Evolutionary conservation across 306 rosid species (phyloP).

Genomic region (Boehmeria nivea): DNA sequence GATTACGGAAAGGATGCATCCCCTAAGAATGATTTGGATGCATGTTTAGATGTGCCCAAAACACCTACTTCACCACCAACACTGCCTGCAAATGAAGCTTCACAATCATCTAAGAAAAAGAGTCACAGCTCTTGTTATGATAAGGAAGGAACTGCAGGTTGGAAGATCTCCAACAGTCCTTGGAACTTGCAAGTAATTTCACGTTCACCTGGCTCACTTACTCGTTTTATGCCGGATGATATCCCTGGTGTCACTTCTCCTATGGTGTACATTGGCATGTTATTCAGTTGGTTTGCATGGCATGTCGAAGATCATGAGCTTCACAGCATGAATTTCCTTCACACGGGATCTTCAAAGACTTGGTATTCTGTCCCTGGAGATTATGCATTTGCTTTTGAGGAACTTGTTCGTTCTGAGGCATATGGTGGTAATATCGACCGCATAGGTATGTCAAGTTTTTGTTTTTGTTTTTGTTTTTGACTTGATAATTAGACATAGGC

Average conservation of each 20-base stretch:
- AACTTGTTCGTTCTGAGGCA: slow-evolving; percentile 64
- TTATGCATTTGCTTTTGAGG: slow-evolving; percentile 85
- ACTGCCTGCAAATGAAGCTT: slow-evolving; percentile 38
- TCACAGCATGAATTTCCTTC: slow-evolving; percentile 97
- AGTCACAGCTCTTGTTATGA: slow-evolving; percentile 42
- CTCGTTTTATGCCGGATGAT: slow-evolving; percentile 98
- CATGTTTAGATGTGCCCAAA: slow-evolving; percentile 33
- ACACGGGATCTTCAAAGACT: slow-evolving; percentile 90
- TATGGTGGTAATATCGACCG: slow-evolving; percentile 76
- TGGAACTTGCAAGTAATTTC: slow-evolving; percentile 98
- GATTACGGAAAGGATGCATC: slow-evolving; percentile 28
- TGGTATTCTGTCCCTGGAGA: slow-evolving; percentile 98
- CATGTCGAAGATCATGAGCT: slow-evolving; percentile 99
- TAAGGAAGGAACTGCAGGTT: slow-evolving; percentile 90
- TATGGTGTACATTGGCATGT: slow-evolving; percentile 96
- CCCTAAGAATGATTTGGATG: slow-evolving; percentile 21
- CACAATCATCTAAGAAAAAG: slow-evolving; percentile 41
- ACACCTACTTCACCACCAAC: slow-evolving; percentile 28
- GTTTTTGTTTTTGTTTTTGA: slow-evolving; percentile 6
- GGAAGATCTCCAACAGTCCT: slow-evolving; percentile 98
- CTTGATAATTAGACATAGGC: slow-evolving; percentile 5
- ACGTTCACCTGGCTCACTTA: slow-evolving; percentile 94
- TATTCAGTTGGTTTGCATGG: slow-evolving; percentile 99
- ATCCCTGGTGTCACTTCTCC: slow-evolving; percentile 99
- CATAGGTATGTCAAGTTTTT: slow-evolving; percentile 49